phyloP scores from a whole-genome alignment of 2,329 filamentous ascomycete species.

The Sarocladium oryzae region DNA sequence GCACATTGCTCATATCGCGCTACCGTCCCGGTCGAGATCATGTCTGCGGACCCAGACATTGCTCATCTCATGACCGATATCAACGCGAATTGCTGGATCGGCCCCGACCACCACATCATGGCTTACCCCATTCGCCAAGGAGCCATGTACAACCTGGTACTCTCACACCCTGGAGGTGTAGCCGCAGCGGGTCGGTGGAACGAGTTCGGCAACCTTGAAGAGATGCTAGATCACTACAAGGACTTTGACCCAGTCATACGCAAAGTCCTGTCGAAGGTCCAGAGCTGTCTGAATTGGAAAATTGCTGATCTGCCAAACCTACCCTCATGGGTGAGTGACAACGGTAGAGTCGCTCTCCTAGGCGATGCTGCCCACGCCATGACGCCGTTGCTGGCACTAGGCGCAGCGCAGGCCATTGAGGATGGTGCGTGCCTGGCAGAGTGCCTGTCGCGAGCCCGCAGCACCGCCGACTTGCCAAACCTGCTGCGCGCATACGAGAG shows the following conservation, averaged over 20 bases:
- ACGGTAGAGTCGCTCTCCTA: constrained; percentile 13
- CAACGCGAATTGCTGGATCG: constrained; percentile 11
- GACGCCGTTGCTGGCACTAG: constrained; percentile 14
- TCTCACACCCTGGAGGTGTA: constrained; percentile 9
- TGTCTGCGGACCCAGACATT: not conserved
- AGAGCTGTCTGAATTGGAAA: constrained; percentile 9
- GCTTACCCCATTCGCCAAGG: constrained; percentile 11
- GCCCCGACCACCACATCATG: constrained; percentile 10
- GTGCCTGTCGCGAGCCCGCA: not conserved
- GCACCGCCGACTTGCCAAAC: not conserved
- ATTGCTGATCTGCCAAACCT: constrained; percentile 9
- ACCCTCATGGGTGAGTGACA: constrained; percentile 1
- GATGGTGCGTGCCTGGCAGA: constrained; percentile 11
- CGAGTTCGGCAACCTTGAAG: constrained; percentile 10
- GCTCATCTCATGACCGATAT: constrained; percentile 9
- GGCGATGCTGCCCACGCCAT: constrained; percentile 20
- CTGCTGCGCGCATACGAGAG: constrained; percentile 1
- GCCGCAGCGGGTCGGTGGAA: constrained; percentile 8
- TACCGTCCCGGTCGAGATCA: constrained; percentile 7
- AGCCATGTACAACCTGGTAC: constrained; percentile 11
- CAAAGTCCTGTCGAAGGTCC: constrained; percentile 9
- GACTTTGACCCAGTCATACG: constrained; percentile 9
- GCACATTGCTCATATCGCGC: constrained; percentile 10
- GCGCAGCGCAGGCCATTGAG: constrained; percentile 11
- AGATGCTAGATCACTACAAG: constrained; percentile 9